Percentiles rank a stretch among this genome's conserved stretches.
Conservation (phyloP, 1,284 basidiomycete species). For the Tilletiopsis washingtonensis region DNA sequence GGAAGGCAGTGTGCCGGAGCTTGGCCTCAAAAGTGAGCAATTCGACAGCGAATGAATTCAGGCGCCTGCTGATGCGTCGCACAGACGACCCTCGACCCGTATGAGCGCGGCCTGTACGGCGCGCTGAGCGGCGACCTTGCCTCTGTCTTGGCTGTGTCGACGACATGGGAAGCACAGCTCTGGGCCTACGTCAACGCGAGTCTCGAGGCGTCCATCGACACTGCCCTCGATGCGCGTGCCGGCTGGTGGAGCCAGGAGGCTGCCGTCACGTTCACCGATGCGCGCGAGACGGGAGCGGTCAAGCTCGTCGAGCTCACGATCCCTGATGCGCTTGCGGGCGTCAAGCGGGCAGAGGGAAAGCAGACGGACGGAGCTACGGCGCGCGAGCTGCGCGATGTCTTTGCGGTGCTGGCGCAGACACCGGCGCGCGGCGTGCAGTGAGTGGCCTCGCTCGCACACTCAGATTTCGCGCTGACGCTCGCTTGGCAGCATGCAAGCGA, state of each 20-base stretch:
- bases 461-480: neutral
- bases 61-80: too few species aligned
- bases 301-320: constrained; percentile 15
- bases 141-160: constrained; percentile 66
- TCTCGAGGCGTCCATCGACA: constrained; percentile 69
- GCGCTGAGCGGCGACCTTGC: constrained; percentile 75
- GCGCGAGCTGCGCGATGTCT: constrained; percentile 21
- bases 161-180: constrained; percentile 81
- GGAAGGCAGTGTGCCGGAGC: constrained; percentile 40
- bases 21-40: too few species aligned
- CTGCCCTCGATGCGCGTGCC: constrained; percentile 46
- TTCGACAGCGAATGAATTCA: too few species aligned
- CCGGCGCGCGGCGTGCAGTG: constrained; percentile 23
- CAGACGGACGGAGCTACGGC: neutral
- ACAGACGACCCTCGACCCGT: constrained; percentile 60
- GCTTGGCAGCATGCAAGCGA: constrained; percentile 49
- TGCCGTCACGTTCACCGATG: constrained; percentile 10
- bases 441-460: neutral
- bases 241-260: constrained; percentile 49
- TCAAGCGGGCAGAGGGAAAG: neutral
- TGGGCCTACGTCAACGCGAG: constrained; percentile 84
- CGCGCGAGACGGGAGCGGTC: constrained; percentile 21
- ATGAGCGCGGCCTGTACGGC: constrained; percentile 78
- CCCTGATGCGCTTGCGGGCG: neutral
- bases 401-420: constrained; percentile 37